These are phyloP conservation scores for Saussurea involucrata DNA, from an alignment of 129 eudicot species.

Conservation along the genomic window DNA sequence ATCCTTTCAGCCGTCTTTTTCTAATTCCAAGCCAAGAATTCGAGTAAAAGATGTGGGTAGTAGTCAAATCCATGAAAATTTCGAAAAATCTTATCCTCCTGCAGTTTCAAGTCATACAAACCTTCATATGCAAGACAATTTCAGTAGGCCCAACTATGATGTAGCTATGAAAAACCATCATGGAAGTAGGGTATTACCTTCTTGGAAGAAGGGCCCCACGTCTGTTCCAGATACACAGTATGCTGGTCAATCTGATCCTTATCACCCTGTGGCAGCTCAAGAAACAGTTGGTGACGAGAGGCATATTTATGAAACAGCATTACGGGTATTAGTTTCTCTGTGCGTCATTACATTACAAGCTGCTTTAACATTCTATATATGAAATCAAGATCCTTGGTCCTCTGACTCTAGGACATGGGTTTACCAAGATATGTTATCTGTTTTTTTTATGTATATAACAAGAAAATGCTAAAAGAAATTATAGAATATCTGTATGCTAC, in stretches of 20 bases:
- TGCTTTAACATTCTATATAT: not conserved
- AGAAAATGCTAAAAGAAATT: too few relatives aligned
- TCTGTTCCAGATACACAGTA: constrained; percentile 31
- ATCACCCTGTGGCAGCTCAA: constrained; percentile 44
- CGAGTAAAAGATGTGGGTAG: constrained; percentile 30
- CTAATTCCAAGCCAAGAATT: constrained; percentile 24
- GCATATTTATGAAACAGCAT: constrained; percentile 61
- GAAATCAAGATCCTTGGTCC: not conserved
- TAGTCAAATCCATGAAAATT: constrained; percentile 31
- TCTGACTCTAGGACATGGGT: not conserved
- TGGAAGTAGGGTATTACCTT: constrained; percentile 33
- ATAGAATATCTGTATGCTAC: not conserved
- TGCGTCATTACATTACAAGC: not conserved
- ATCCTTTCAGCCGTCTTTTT: constrained; percentile 30
- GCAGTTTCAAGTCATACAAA: constrained; percentile 33
- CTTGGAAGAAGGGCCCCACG: constrained; percentile 31
- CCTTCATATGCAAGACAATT: constrained; percentile 25
- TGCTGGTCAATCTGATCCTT: constrained; percentile 36
- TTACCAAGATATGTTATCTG: not conserved
- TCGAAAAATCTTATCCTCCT: constrained; percentile 29
- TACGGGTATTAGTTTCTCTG: constrained; percentile 46
- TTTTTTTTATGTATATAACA: not conserved
- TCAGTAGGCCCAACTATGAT: constrained; percentile 25
- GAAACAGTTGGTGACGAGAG: constrained; percentile 55
- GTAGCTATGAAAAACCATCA: constrained; percentile 27